Base-by-base conservation (phyloP, 441 rosid species). In the Pelargonium cotyledonis region DNA sequence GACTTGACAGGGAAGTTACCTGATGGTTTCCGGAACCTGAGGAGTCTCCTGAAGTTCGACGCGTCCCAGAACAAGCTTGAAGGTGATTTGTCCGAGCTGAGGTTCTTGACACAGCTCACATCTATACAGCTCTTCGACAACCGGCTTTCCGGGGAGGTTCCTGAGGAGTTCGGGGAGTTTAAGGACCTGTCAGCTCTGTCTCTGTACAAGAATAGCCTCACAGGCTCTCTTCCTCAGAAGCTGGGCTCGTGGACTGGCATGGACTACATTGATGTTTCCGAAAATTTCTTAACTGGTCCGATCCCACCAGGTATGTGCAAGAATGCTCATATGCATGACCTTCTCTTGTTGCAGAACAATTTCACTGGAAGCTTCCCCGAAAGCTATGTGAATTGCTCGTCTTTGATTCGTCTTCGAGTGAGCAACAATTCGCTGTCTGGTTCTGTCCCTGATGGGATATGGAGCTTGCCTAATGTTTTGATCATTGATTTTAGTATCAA, bases 281-380 rank as follows among this genome's bases (percentile, higher is more conserved):
- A 85, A 79, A 88, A 88, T 71, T 72, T 68, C 6, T 70, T 88
- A 53, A 78, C 82, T 21, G 93, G 93, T 66, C 68, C 81, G 0
- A 84, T 86, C 16, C 90, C 93, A 16, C 83, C 80, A 11, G 78
- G 81, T 51, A 82, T 88, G 82, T 88, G 90, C 76, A 83, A 80
- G 79, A 82, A 82, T 41, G 89, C 88, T 1, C 58, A 63, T 43
- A 70, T 86, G 79, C 70, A 75, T 6, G 78, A 81, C 31, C 76
- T 86, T 57, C 81, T 85, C 0, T 41, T 88, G 69, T 63, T 88
- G 31, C 81, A 81, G 66, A 88, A 88, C 82, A 74, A 74, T 9
- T 77, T 88, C 77, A 78, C 71, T 2, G 90, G 90, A 14, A 21
- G 61, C 15, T 71, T 88, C 21, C 93, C 93, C 0, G 76, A 68